Conservation (phyloP, 2,329 filamentous ascomycete genomes). For the Blastomyces gilchristii region DNA sequence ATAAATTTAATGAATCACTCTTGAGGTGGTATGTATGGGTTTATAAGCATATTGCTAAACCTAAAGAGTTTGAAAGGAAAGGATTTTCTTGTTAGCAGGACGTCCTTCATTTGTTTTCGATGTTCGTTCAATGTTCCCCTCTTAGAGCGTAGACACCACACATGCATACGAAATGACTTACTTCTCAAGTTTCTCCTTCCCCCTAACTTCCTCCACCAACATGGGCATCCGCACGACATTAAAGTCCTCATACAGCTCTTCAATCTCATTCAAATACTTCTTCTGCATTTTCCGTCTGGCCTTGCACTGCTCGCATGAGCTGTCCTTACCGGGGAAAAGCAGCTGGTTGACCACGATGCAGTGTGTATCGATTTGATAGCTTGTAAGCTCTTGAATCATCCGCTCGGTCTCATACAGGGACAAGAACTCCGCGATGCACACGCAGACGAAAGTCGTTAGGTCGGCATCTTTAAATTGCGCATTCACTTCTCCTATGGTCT, state of each 20-base stretch:
- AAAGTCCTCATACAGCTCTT: conserved; percentile 97
- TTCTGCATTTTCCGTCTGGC: conserved; percentile 95
- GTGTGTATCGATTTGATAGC: conserved; percentile 92
- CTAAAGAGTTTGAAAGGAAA: conserved; percentile 20
- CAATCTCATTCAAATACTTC: conserved; percentile 98
- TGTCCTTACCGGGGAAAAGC: conserved; percentile 77
- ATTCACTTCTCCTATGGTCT: conserved; percentile 93
- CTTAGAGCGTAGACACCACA: not conserved
- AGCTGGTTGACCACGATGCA: conserved; percentile 97
- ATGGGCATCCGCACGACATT: conserved; percentile 98
- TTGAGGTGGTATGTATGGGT: conserved; percentile 39
- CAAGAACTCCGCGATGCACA: conserved; percentile 95
- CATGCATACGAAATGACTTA: conserved; percentile 32
- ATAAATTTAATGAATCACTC: conserved; percentile 16
- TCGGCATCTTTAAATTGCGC: conserved; percentile 95
- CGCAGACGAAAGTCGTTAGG: conserved; percentile 93
- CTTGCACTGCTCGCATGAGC: conserved; percentile 88
- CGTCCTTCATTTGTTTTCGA: not conserved
- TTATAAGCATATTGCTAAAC: conserved; percentile 42
- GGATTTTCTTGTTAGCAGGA: conserved; percentile 4
- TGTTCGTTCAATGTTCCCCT: not conserved
- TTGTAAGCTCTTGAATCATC: conserved; percentile 96
- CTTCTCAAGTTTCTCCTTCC: conserved; percentile 84
- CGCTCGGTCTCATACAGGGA: conserved; percentile 97
- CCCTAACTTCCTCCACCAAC: conserved; percentile 87